A percentile compares a stretch with the other conserved stretches of the same genome.
These are phyloP conservation scores for Serendipita indica DNA, from an alignment of 768 basidiomycete genomes.

Conservation along the genomic window DNA sequence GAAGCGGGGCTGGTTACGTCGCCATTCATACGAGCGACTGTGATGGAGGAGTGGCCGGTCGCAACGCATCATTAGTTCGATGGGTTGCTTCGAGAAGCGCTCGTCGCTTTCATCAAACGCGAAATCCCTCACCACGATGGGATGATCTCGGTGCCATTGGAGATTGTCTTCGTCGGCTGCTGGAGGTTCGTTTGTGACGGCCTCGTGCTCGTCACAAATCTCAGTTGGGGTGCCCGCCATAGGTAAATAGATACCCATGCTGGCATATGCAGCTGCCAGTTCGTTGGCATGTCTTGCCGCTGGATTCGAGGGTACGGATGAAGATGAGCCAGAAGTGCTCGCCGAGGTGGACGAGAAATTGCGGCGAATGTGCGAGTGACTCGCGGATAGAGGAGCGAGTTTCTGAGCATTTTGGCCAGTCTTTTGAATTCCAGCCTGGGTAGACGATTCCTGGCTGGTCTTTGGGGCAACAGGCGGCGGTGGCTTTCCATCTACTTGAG, in stretches of 20 bases:
- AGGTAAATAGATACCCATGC: background rate
- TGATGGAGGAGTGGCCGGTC: background rate
- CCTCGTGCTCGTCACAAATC: background rate
- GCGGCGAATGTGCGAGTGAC: background rate
- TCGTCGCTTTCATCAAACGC: background rate
- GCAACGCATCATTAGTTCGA: background rate
- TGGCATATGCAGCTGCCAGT: constrained; percentile 1
- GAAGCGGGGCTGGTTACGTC: background rate
- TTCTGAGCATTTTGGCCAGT: too few relatives aligned
- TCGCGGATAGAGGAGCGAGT: background rate
- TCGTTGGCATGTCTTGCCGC: constrained; percentile 1
- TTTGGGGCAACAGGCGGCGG: background rate
- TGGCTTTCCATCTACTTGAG: background rate
- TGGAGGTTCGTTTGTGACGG: background rate
- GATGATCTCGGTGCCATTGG: background rate
- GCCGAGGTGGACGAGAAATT: constrained; percentile 7
- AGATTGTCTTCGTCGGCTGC: background rate
- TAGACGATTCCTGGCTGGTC: background rate
- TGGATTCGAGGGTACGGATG: background rate
- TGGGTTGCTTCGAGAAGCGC: background rate
- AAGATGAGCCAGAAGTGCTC: constrained; percentile 1
- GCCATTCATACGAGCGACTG: background rate
- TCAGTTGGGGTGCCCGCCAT: background rate
- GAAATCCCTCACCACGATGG: background rate
- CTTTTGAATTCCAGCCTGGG: background rate